Conservation (phyloP, 2,329 filamentous ascomycete species). For the Stagonosporopsis vannaccii region DNA sequence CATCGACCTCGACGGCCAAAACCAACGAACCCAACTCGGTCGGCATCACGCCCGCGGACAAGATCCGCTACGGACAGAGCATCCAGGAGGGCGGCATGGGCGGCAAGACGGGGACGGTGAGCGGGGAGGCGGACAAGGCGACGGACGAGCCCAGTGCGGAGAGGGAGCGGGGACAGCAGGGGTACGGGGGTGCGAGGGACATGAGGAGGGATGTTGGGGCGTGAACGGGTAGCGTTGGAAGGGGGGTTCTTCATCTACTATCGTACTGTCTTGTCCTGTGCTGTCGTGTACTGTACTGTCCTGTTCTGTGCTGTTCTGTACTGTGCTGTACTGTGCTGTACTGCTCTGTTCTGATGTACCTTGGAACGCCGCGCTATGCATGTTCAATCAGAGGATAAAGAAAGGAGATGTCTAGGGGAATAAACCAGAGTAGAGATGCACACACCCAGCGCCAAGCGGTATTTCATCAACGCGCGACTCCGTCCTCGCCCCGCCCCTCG, state of each 20-base stretch:
- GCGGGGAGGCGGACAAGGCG: constrained; percentile 47
- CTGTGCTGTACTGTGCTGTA: no score
- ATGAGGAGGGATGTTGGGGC: constrained; percentile 60
- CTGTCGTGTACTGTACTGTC: no score
- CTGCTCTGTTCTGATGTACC: no score
- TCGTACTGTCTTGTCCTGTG: no score
- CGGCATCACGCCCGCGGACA: constrained; percentile 53
- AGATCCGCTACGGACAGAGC: constrained; percentile 63
- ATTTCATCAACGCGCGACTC: no score
- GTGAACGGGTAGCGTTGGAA: no score
- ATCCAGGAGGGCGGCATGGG: constrained; percentile 65
- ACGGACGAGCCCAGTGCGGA: constrained; percentile 48
- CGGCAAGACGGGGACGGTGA: constrained; percentile 56
- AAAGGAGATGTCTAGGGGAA: no score
- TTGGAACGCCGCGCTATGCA: constrained; percentile 1
- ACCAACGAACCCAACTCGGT: constrained; percentile 52
- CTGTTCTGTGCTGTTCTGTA: no score
- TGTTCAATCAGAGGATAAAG: no score
- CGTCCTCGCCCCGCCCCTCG: background rate
- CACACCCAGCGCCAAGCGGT: no score
- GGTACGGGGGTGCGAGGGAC: constrained; percentile 59
- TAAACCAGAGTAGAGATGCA: no score
- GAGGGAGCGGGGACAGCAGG: constrained; percentile 57
- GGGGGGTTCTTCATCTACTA: no score
- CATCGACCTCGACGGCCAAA: constrained; percentile 31